These are phyloP conservation scores for Sanguinoderma infundibulare DNA, from an alignment of 1,284 basidiomycete genomes.

Conservation along the genomic window DNA sequence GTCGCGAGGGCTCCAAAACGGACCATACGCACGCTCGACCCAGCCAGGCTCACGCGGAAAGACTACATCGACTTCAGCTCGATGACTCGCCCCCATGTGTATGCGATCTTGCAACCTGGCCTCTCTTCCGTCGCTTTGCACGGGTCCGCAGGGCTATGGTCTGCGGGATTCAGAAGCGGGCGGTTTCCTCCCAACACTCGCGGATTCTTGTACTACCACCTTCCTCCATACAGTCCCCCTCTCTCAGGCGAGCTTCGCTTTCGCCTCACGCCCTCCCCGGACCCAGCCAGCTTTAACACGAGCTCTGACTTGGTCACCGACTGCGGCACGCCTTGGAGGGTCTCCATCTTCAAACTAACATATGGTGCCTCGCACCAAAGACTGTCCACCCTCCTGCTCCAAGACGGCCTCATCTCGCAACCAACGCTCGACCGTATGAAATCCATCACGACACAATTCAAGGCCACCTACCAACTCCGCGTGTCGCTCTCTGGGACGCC, in stretches of 20 bases:
- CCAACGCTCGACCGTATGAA: background rate
- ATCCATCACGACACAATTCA: background rate
- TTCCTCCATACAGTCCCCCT: background rate
- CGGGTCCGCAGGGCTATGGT: too few species aligned
- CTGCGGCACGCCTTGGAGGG: background rate
- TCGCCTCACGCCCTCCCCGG: background rate
- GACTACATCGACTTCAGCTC: conserved; percentile 28
- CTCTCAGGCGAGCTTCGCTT: background rate
- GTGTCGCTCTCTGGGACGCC: too few species aligned
- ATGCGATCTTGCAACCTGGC: conserved; percentile 21
- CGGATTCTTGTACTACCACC: background rate
- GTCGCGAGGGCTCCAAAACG: too few species aligned
- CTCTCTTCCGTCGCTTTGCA: background rate
- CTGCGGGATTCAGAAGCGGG: background rate
- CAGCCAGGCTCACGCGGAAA: conserved; percentile 29
- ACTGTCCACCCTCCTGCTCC: background rate
- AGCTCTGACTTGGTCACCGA: background rate
- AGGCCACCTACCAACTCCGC: background rate
- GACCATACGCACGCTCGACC: conserved; percentile 23
- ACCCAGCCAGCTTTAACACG: background rate
- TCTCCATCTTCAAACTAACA: background rate
- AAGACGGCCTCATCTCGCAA: background rate
- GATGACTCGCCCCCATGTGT: conserved; percentile 28
- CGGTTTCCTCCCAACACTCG: background rate
- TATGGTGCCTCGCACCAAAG: background rate